These are phyloP conservation scores for Gentiana straminea DNA, from an alignment of 257 asterid species.

Conservation along the genomic window DNA sequence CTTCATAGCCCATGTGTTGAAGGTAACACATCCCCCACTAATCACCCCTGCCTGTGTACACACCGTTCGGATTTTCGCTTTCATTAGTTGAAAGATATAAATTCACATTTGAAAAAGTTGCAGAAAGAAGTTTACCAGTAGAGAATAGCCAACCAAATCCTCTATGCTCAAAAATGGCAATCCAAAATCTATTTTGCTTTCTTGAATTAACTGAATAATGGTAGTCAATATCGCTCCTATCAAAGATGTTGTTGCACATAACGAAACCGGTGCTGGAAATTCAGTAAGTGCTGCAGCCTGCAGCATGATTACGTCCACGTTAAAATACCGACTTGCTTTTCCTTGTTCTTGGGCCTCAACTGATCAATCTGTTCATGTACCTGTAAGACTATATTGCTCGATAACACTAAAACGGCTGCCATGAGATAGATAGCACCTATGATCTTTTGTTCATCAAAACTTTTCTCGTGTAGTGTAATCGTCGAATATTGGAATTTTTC, in stretches of 20 bases:
- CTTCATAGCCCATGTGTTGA: constrained; percentile 92
- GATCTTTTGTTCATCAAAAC: constrained; percentile 32
- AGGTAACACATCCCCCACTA: constrained; percentile 61
- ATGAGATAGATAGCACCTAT: constrained; percentile 60
- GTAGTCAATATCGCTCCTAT: constrained; percentile 50
- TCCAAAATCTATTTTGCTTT: constrained; percentile 31
- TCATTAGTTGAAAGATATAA: too few relatives aligned
- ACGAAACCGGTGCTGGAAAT: constrained; percentile 67
- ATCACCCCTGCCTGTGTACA: constrained; percentile 55
- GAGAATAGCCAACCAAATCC: constrained; percentile 42
- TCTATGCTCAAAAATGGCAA: constrained; percentile 42
- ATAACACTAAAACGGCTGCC: constrained; percentile 58
- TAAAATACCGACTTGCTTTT: neutral
- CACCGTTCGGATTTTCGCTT: too few relatives aligned
- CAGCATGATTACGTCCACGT: neutral
- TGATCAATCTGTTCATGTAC: constrained; percentile 13
- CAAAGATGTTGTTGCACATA: constrained; percentile 61
- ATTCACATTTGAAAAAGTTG: neutral
- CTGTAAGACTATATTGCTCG: constrained; percentile 71
- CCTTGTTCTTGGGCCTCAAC: neutral
- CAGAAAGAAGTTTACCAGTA: constrained; percentile 36
- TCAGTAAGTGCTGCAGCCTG: constrained; percentile 71
- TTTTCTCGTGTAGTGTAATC: constrained; percentile 11
- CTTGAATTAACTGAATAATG: constrained; percentile 28
- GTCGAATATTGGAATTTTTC: constrained; percentile 8